phyloP scores from a whole-genome alignment of 2,329 filamentous ascomycete genomes.

The Calonectria pteridis region DNA sequence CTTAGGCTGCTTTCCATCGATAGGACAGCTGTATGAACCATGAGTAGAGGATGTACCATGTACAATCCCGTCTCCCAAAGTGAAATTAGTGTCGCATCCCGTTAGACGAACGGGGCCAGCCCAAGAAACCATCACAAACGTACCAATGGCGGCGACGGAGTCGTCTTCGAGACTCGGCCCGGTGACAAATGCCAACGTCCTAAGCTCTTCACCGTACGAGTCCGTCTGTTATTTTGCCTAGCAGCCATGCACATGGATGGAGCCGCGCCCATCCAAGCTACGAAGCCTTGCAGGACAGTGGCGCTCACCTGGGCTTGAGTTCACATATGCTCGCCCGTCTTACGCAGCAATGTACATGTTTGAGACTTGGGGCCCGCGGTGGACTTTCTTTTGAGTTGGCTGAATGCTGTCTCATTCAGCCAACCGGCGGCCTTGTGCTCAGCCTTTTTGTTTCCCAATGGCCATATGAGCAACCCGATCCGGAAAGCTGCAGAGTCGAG shows the following conservation, averaged over 20 bases:
- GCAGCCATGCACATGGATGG: slow-evolving; percentile 15
- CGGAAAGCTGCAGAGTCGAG: neutral
- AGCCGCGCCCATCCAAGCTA: slow-evolving; percentile 4
- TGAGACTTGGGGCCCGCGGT: neutral
- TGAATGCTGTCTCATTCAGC: neutral
- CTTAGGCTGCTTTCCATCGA: neutral
- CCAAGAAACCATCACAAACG: slow-evolving; percentile 32
- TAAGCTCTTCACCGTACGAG: slow-evolving; percentile 8
- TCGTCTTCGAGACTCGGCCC: slow-evolving; percentile 25
- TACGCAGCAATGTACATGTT: neutral
- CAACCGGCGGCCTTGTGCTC: neutral
- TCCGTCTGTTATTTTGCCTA: slow-evolving; percentile 20
- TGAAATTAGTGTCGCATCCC: slow-evolving; percentile 22
- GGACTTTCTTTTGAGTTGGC: neutral
- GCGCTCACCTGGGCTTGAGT: slow-evolving; percentile 8
- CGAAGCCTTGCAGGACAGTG: slow-evolving; percentile 16
- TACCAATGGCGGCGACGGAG: slow-evolving; percentile 33
- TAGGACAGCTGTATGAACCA: slow-evolving; percentile 1
- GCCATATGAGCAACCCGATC: neutral
- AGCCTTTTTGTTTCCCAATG: slow-evolving; percentile 7
- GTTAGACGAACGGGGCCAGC: neutral
- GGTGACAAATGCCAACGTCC: slow-evolving; percentile 35
- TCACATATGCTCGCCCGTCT: neutral
- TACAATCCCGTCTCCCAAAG: slow-evolving; percentile 3
- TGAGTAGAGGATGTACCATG: neutral